Evolutionary conservation across 805 yeast species (phyloP), one percentile per base, ranked within the genome.

Genomic region (Nakazawaea populi): DNA sequence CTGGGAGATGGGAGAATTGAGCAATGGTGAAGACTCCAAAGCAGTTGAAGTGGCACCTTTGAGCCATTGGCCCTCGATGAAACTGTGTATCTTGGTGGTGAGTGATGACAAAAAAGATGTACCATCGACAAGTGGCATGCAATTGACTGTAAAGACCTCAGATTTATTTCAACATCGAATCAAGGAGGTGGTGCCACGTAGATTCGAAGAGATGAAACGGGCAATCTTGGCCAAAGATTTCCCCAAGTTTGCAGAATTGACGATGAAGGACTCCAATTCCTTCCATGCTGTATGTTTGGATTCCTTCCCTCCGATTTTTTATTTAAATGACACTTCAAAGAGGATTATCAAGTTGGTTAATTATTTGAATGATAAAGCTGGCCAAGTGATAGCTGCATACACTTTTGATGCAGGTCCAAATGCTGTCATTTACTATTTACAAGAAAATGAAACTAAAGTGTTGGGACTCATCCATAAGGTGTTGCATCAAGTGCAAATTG

Each of bases 341-440:
- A 83, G 82, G 49, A 80, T 89, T 61, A 85, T 91, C 56, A 87
- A 85, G 59, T 73, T 88, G 47, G 78, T 90, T 45, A 95, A 94
- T 67, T 71, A 75, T 50, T 80, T 94, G 65, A 94, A 94, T 64
- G 83, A 77, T 56, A 57, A 66, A 4, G 83, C 79, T 36, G 88
- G 87, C 48, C 74, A 78, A 61, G 76, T 77, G 10, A 76, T 92
- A 50, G 99, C 96, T 10, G 98, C 98, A 38, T 94, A 94, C 69
- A 94, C 99, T 1, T 94, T 87, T 63, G 99, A 94, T 68, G 99
- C 99, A 34, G 99, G 99, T 64, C 99, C 99, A 69, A 94, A 94
- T 70, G 96, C 97, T 24, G 99, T 94, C 43, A 79, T 94, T 54
- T 94, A 94, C 72, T 94, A 94, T 65, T 82, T 85, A 64, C 78